These are phyloP conservation scores for Rhamnella rubrinervis DNA, from an alignment of 331 rosid species.

Conservation along the genomic window DNA sequence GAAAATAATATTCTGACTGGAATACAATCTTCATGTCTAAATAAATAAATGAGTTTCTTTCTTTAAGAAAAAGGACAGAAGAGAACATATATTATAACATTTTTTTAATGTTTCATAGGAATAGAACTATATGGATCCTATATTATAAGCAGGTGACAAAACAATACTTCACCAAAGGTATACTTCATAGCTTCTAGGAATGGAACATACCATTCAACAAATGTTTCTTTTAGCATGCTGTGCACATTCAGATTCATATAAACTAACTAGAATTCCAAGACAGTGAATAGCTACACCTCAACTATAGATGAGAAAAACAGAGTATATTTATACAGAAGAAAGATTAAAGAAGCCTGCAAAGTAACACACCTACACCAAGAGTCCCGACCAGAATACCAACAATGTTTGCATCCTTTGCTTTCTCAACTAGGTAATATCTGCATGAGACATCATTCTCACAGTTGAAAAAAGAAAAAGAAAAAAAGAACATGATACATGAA, in stretches of 20 bases:
- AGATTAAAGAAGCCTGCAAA: background rate
- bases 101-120: background rate
- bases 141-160: background rate
- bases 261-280: background rate
- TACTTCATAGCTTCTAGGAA: no score
- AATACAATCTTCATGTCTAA: no score
- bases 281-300: background rate
- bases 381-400: constrained; percentile 90
- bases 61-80: no score
- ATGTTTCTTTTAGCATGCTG: background rate
- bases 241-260: background rate
- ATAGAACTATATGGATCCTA: background rate
- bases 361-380: constrained; percentile 77
- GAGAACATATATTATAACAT: no score
- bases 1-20: background rate
- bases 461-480: background rate
- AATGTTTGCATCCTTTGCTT: constrained; percentile 90
- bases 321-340: background rate
- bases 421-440: constrained; percentile 93
- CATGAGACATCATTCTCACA: constrained; percentile 27
- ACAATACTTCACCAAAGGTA: no score
- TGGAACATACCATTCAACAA: background rate
- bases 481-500: background rate
- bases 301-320: background rate
- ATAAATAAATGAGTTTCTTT: no score